Conservation (phyloP, 31 red algal species). For the Bonnemaisonia californica region DNA sequence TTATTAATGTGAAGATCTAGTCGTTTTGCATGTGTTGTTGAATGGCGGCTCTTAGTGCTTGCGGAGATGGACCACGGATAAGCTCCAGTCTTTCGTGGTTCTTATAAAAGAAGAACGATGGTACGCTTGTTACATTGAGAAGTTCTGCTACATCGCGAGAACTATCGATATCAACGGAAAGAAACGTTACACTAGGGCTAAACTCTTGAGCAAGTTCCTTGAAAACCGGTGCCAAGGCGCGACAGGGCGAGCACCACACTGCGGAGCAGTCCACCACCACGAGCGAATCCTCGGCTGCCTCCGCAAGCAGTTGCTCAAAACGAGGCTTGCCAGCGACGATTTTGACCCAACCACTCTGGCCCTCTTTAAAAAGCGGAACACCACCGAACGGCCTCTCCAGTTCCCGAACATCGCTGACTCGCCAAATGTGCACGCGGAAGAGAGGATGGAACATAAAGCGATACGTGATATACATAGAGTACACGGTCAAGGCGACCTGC, state of each 20-base stretch:
- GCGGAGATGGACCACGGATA: slow-evolving; percentile 31
- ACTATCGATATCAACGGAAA: slow-evolving; percentile 68
- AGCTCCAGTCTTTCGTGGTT: slow-evolving; percentile 35
- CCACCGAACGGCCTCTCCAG: slow-evolving; percentile 57
- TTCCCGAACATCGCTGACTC: slow-evolving; percentile 16
- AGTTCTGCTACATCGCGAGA: slow-evolving; percentile 52
- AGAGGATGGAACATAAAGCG: slow-evolving; percentile 52
- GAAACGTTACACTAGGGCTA: slow-evolving; percentile 43
- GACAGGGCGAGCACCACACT: slow-evolving; percentile 82
- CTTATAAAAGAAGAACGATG: slow-evolving; percentile 54
- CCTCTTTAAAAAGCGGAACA: slow-evolving; percentile 36
- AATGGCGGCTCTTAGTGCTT: slow-evolving; percentile 36
- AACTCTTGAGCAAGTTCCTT: slow-evolving; percentile 59
- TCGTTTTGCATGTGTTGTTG: slow-evolving; percentile 32
- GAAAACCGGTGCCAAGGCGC: slow-evolving; percentile 68
- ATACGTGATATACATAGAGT: slow-evolving; percentile 32
- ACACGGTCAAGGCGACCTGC: slow-evolving; percentile 10
- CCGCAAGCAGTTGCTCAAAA: slow-evolving; percentile 40
- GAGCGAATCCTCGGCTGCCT: slow-evolving; percentile 29
- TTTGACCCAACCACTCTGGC: slow-evolving; percentile 17
- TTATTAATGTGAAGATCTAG: not conserved
- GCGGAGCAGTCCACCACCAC: slow-evolving; percentile 75
- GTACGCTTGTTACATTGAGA: slow-evolving; percentile 42
- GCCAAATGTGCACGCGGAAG: slow-evolving; percentile 58
- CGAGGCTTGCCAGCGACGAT: slow-evolving; percentile 28